Conservation (phyloP, 176 grass and related monocot genomes). For the Puya raimondii region DNA sequence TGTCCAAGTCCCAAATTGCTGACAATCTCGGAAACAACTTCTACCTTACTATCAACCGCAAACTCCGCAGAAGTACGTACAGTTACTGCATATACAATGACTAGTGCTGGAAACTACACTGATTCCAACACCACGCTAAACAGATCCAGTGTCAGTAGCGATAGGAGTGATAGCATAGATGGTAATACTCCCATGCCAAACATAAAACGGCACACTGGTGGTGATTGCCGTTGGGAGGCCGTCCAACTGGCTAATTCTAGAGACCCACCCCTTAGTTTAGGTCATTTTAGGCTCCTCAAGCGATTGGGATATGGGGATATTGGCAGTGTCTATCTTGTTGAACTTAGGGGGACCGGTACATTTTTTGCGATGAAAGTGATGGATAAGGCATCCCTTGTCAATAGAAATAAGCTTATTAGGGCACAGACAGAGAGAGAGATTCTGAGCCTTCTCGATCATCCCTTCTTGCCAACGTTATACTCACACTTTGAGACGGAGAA, state of each 20-base stretch:
- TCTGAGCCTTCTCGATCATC: constrained; percentile 70
- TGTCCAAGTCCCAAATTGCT: constrained; percentile 6
- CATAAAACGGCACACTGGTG: neutral
- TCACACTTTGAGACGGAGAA: constrained; percentile 82
- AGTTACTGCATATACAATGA: neutral
- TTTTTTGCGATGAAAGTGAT: constrained; percentile 96
- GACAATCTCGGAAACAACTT: neutral
- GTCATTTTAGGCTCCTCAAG: neutral
- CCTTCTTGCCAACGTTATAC: constrained; percentile 88
- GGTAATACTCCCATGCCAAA: neutral
- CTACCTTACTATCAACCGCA: neutral
- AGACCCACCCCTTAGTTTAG: neutral
- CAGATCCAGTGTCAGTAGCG: neutral
- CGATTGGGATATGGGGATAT: constrained; percentile 60
- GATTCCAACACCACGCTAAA: neutral
- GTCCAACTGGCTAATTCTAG: neutral
- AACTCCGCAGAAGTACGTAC: neutral
- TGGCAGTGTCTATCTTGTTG: constrained; percentile 89
- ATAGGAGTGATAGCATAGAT: neutral
- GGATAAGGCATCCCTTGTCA: constrained; percentile 67
- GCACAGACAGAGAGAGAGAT: constrained; percentile 85
- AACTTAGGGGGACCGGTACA: constrained; percentile 50
- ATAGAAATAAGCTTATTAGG: constrained; percentile 71
- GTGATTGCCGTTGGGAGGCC: neutral
- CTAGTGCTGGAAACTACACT: neutral